These are phyloP conservation scores for Hymenochaete sp. DNA, from an alignment of 1,284 basidiomycete species.

Conservation along the genomic window DNA sequence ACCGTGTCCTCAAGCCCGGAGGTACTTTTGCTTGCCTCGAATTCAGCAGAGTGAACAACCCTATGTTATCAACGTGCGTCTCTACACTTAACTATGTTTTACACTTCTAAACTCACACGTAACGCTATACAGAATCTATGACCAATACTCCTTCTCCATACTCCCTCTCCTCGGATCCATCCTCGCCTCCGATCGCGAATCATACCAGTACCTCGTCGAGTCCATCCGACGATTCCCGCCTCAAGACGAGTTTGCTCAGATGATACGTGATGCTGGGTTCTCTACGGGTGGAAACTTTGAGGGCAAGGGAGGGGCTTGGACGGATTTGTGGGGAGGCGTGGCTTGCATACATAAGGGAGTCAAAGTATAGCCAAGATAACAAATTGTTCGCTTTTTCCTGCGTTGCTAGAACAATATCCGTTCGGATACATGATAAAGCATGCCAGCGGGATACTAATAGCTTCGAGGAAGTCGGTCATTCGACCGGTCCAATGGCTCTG, in stretches of 20 bases:
- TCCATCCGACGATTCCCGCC: conserved; percentile 93
- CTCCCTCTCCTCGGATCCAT: conserved; percentile 94
- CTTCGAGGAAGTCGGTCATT: too few species aligned
- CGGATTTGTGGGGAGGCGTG: conserved; percentile 79
- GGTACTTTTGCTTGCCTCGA: conserved; percentile 95
- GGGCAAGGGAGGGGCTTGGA: conserved; percentile 83
- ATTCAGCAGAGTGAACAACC: conserved; percentile 91
- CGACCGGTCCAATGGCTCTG: too few species aligned
- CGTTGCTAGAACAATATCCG: too few species aligned
- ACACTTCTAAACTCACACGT: conserved; percentile 10
- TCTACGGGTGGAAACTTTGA: conserved; percentile 60
- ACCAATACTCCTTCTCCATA: conserved; percentile 93
- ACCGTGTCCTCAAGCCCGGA: conserved; percentile 94
- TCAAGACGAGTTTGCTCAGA: conserved; percentile 83
- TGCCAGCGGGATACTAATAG: too few species aligned
- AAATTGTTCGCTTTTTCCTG: too few species aligned
- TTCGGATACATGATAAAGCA: too few species aligned
- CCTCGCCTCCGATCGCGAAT: conserved; percentile 89
- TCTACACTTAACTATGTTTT: conserved; percentile 7
- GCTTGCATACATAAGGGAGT: conserved; percentile 81
- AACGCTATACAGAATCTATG: conserved; percentile 61
- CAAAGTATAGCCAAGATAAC: conserved; percentile 63
- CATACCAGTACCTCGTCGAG: conserved; percentile 97
- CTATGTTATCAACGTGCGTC: conserved; percentile 76
- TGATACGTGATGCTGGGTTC: conserved; percentile 86